Evolutionary conservation across 371 early-diverging fungal genomes (phyloP), one percentile per base, ranked within the genome.

Genomic region (Funneliformis caledonium): DNA sequence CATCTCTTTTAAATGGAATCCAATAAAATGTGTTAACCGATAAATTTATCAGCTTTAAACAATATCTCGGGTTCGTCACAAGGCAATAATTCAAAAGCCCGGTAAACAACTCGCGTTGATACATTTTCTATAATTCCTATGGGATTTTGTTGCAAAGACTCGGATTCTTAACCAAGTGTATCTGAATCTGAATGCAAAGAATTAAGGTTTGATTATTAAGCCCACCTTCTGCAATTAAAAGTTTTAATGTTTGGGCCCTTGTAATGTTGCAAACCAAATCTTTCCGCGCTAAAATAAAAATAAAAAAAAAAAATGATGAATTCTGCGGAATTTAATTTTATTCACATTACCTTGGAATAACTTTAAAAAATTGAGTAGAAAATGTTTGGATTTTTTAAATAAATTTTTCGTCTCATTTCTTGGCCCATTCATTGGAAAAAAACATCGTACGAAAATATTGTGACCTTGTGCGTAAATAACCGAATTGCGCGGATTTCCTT

Each of bases 41-140:
- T 10, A 56, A 56, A 74, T 22, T 42, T 56, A 10, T 74, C 74
- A 31, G 74, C n/a, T 26, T 42, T 59, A 59, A 74, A 74, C 10
- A 74, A 50, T 59, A 37, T 14, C 8, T 12, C 43, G 9, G 74
- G 74, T 22, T 52, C 33, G 9, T 73, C 59, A 31, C 33, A 9
- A 52, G 22, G 33, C 74, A 73, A 59, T 52, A 52, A 26, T 47
- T 26, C 1, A 22, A 16, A 26, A 73, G 52, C 50, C 8, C 16
- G 14, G 56, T 73, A 52, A 16, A 72, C 2, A 43, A 22, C 12
- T 33, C 47, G 8, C 42, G 72, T 14, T 43, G 72, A 33, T 1
- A 11, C 2, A 26, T 8, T n/a, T 16, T 48, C 10, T 50, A 45
- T 1, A 10, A 43, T 48, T n/a, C 37, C n/a, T 45, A 72, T 26